Evolutionary conservation across 306 rosid species (phyloP).

Genomic region (Oemleria cerasiformis): DNA sequence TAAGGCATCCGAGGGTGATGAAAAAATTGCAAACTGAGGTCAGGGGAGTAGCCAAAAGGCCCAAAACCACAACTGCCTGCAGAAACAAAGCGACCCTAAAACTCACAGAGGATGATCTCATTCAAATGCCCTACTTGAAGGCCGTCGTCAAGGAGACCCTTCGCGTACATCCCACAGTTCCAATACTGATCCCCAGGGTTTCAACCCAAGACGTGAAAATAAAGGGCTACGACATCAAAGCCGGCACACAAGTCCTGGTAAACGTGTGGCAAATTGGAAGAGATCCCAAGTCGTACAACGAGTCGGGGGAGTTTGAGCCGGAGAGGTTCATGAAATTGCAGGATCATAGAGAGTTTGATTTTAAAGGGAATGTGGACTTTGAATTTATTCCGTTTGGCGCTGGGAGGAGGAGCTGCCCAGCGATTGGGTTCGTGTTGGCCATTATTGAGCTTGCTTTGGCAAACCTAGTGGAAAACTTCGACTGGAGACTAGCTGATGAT

Average conservation of each 20-base stretch:
- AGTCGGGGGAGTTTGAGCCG: not conserved
- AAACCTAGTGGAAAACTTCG: constrained; percentile 30
- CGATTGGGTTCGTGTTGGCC: constrained; percentile 21
- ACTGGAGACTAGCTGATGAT: constrained; percentile 27
- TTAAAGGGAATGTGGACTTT: constrained; percentile 30
- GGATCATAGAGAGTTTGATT: constrained; percentile 5
- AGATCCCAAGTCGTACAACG: constrained; percentile 12
- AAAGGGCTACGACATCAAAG: not conserved
- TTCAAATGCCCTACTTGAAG: constrained; percentile 14
- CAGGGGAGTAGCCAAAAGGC: not conserved
- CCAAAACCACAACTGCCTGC: no score
- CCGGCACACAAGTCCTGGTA: constrained; percentile 10
- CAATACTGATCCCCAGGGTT: not conserved
- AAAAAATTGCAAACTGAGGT: not conserved
- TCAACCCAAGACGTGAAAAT: constrained; percentile 1
- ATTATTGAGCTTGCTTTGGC: constrained; percentile 33
- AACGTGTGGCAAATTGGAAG: constrained; percentile 31
- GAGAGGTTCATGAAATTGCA: constrained; percentile 25
- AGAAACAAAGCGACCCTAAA: not conserved
- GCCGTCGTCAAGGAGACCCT: constrained; percentile 38
- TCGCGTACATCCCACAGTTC: constrained; percentile 9
- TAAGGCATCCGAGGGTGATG: constrained; percentile 16
- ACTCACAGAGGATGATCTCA: not conserved
- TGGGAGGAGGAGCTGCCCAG: constrained; percentile 30
- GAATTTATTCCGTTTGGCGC: constrained; percentile 38